Evolutionary conservation across 2,329 filamentous ascomycete genomes (phyloP).

Genomic region (Penicillium sp.): DNA sequence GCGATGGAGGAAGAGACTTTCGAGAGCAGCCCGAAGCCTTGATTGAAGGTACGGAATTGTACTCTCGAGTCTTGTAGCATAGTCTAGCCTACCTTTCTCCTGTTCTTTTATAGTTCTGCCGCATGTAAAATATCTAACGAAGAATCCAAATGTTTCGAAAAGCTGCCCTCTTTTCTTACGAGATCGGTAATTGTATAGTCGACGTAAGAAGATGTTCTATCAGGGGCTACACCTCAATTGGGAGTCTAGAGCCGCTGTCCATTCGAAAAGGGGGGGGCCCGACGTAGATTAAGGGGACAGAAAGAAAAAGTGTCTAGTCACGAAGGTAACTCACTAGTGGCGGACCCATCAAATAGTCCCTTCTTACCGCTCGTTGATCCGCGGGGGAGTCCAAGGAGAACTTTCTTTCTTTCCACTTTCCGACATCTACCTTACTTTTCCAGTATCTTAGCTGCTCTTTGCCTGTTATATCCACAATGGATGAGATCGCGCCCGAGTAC

Average conservation of each 20-base stretch:
- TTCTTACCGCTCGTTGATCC: constrained; percentile 30
- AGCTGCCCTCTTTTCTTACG: not conserved
- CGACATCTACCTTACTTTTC: constrained; percentile 13
- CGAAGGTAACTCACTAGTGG: constrained; percentile 25
- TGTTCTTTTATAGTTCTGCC: constrained; percentile 2
- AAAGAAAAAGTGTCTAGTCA: not conserved
- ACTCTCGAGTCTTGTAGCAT: constrained; percentile 10
- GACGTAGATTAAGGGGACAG: not conserved
- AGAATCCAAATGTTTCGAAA: not conserved
- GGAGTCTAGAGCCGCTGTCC: not conserved
- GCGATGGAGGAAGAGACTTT: constrained; percentile 4
- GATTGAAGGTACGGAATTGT: not conserved
- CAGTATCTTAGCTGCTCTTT: constrained; percentile 10
- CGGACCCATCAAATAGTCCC: constrained; percentile 26
- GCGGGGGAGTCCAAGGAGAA: constrained; percentile 24
- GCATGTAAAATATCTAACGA: constrained; percentile 19
- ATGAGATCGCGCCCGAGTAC: constrained; percentile 97
- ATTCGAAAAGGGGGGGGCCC: not conserved
- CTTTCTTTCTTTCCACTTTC: constrained; percentile 19
- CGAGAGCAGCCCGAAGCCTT: constrained; percentile 8
- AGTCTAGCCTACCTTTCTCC: constrained; percentile 2
- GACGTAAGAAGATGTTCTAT: not conserved
- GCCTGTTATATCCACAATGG: constrained; percentile 61
- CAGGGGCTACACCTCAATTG: not conserved
- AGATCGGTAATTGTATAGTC: not conserved